Percentiles rank a stretch among this genome's conserved stretches.
Evolutionary conservation across 2,329 filamentous ascomycete genomes (phyloP).

Genomic region (Fusarium camptoceras): DNA sequence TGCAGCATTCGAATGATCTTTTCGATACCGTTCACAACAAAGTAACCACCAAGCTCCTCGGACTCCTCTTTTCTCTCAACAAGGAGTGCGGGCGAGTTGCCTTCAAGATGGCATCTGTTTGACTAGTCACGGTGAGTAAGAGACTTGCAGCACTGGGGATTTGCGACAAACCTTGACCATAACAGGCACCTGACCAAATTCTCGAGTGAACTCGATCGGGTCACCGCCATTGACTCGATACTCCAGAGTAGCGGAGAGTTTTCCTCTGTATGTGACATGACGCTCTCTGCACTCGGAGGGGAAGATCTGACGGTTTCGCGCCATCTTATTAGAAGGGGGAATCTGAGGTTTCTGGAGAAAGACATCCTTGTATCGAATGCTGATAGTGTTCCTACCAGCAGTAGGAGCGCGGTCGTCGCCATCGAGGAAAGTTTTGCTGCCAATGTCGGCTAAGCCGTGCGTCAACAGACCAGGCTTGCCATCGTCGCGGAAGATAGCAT

Average conservation of each 20-base stretch:
- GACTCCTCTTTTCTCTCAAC: constrained; percentile 93
- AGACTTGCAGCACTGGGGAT: not conserved
- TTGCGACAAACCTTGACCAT: constrained; percentile 82
- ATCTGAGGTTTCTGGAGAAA: constrained; percentile 85
- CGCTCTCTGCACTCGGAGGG: constrained; percentile 95
- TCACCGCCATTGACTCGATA: constrained; percentile 90
- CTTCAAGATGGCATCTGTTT: constrained; percentile 90
- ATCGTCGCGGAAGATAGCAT: constrained; percentile 82
- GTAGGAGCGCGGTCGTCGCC: constrained; percentile 73
- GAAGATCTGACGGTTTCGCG: constrained; percentile 84
- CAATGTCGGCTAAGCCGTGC: constrained; percentile 87
- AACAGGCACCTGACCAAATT: constrained; percentile 89
- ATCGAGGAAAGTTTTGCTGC: constrained; percentile 87
- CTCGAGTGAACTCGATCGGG: constrained; percentile 82
- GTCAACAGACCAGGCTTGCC: constrained; percentile 71
- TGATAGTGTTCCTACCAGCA: constrained; percentile 77
- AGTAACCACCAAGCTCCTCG: constrained; percentile 96
- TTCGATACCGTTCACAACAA: constrained; percentile 97
- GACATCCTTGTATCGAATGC: constrained; percentile 82
- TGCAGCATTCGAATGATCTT: constrained; percentile 95
- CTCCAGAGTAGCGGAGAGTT: constrained; percentile 84
- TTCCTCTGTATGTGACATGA: constrained; percentile 90
- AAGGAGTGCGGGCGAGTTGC: constrained; percentile 82
- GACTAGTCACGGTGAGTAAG: constrained; percentile 65
- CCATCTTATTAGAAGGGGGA: constrained; percentile 85